phyloP scores from a whole-genome alignment of 1,139 yeast species.

The Scheffersomyces segobiensis region DNA sequence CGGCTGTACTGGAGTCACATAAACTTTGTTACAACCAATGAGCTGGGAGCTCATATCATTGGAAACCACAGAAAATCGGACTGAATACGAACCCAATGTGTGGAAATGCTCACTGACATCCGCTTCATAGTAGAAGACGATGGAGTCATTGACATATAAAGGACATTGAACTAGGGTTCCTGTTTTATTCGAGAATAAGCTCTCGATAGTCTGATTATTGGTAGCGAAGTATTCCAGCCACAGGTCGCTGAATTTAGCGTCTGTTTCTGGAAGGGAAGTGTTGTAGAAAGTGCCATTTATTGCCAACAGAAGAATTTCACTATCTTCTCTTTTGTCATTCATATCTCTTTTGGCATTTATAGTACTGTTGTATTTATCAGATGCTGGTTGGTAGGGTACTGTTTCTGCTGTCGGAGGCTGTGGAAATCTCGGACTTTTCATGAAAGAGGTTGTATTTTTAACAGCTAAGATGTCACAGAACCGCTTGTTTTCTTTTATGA shows the following conservation, averaged over 20 bases:
- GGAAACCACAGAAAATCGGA: conserved; percentile 38
- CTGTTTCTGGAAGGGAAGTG: not conserved
- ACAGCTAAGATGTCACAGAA: conserved; percentile 50
- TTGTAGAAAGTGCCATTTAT: not conserved
- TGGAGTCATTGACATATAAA: conserved; percentile 38
- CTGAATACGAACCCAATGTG: conserved; percentile 44
- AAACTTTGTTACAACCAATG: conserved; percentile 49
- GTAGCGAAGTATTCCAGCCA: conserved; percentile 9
- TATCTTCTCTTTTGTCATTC: not conserved
- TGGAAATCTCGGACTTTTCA: conserved; percentile 23
- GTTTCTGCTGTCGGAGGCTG: not conserved
- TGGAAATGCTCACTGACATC: conserved; percentile 34
- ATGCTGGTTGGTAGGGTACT: not conserved
- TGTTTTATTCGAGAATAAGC: conserved; percentile 26
- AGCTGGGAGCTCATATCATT: conserved; percentile 34
- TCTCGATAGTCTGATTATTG: conserved; percentile 21
- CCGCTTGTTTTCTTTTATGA: conserved; percentile 39
- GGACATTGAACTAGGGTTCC: conserved; percentile 42
- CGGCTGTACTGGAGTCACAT: conserved; percentile 50
- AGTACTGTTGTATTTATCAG: conserved; percentile 1
- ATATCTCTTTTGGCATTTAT: not conserved
- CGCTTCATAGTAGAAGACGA: conserved; percentile 39
- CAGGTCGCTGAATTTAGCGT: not conserved
- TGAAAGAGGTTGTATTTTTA: conserved; percentile 30
- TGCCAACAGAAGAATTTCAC: not conserved